These are phyloP conservation scores for Mycosphaerella sp. DNA, from an alignment of 2,329 filamentous ascomycete species.

Conservation along the genomic window DNA sequence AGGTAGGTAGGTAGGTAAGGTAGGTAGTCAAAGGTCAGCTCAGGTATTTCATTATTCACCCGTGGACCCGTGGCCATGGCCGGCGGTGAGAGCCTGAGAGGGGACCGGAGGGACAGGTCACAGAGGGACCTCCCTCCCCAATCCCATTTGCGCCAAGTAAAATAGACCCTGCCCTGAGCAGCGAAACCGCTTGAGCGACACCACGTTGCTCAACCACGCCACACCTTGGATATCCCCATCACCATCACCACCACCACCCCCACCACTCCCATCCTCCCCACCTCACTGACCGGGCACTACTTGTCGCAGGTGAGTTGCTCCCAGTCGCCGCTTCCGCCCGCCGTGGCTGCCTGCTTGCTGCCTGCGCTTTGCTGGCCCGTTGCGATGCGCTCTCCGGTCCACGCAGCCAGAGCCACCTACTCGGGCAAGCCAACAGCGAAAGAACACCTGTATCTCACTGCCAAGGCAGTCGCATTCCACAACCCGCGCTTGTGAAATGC, in stretches of 20 bases:
- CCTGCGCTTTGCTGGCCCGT: slow-evolving; percentile 3
- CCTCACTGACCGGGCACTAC: neutral
- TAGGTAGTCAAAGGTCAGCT: no score
- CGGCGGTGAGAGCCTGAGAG: no score
- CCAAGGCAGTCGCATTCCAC: slow-evolving; percentile 20
- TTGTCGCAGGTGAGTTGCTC: slow-evolving; percentile 10
- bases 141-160: no score
- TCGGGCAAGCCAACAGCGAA: slow-evolving; percentile 3
- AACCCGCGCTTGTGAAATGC: slow-evolving; percentile 3
- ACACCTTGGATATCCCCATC: neutral
- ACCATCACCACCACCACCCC: neutral
- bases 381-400: slow-evolving; percentile 9
- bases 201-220: no score
- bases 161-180: no score
- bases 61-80: no score
- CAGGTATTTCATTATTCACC: no score
- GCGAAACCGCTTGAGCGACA: no score
- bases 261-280: neutral
- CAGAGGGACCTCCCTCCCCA: no score
- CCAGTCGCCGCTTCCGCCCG: neutral
- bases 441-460: slow-evolving; percentile 17
- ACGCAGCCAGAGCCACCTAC: neutral
- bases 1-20: no score
- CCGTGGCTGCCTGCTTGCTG: slow-evolving; percentile 4
- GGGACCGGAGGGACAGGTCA: no score